phyloP scores from a whole-genome alignment of 176 grass and related monocot genomes.

The Oryza punctata region DNA sequence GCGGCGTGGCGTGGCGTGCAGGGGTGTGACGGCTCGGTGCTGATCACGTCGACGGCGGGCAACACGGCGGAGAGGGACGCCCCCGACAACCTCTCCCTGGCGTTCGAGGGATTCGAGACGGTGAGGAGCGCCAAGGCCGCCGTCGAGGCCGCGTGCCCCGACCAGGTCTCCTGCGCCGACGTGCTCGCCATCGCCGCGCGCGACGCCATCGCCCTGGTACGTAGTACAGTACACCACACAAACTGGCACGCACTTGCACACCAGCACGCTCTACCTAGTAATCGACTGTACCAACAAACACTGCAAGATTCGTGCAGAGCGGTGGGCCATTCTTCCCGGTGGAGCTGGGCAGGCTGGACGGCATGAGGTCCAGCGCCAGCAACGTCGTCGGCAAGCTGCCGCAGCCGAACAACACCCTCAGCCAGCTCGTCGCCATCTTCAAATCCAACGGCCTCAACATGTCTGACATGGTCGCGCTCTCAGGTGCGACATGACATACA shows the following conservation, averaged over 20 bases:
- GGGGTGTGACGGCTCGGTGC: conserved; percentile 86
- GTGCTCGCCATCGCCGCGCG: conserved; percentile 74
- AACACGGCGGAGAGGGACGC: conserved; percentile 80
- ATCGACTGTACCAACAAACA: no score
- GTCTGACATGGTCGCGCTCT: conserved; percentile 72
- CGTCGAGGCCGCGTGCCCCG: conserved; percentile 63
- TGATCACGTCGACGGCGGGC: conserved; percentile 58
- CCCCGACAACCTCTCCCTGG: conserved; percentile 56
- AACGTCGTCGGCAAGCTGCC: conserved; percentile 61
- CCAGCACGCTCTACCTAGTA: neutral
- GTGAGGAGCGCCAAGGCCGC: conserved; percentile 71
- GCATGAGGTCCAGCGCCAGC: conserved; percentile 52
- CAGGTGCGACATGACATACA: conserved; percentile 29
- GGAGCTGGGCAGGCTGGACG: conserved; percentile 83
- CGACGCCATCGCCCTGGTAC: conserved; percentile 64
- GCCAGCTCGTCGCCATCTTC: conserved; percentile 57
- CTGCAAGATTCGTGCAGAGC: conserved; percentile 34
- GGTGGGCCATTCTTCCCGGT: conserved; percentile 69
- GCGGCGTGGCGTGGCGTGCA: neutral
- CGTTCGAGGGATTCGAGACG: conserved; percentile 73
- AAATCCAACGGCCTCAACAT: conserved; percentile 50
- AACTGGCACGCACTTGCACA: neutral
- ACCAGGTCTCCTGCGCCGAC: conserved; percentile 83
- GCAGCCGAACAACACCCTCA: conserved; percentile 30
- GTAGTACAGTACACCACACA: no score